These are phyloP conservation scores for Melocanna baccifera DNA, from an alignment of 176 grass and related monocot genomes.

Conservation along the genomic window DNA sequence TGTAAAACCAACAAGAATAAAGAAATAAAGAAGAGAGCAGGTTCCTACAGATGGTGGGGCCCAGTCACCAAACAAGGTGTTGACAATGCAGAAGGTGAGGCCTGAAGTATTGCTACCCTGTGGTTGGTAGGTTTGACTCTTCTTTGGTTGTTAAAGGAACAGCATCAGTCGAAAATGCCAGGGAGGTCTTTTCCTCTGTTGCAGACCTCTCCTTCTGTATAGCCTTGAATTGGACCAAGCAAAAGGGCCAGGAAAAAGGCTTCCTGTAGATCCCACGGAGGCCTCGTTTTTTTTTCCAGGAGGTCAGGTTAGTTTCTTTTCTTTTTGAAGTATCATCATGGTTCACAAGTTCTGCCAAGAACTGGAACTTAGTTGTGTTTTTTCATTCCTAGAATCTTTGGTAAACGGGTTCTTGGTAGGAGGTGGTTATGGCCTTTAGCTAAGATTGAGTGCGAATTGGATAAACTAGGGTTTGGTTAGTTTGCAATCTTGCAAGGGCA, in stretches of 20 bases:
- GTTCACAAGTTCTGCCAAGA: not conserved
- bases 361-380: not conserved
- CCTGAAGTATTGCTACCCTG: not conserved
- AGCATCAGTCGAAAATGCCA: not conserved
- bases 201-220: not conserved
- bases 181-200: not conserved
- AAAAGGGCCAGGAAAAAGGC: not conserved
- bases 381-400: not conserved
- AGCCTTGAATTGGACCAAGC: not conserved
- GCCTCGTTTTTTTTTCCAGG: not conserved
- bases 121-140: not conserved
- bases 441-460: conserved; percentile 10
- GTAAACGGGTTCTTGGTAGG: not conserved
- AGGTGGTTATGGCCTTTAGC: not conserved
- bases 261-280: not conserved
- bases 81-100: not conserved
- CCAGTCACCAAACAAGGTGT: conserved; percentile 9
- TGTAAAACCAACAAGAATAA: not conserved
- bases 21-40: not conserved
- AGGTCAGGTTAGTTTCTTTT: not conserved
- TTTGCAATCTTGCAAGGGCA: not conserved
- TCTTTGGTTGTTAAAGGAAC: not conserved
- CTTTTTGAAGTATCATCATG: not conserved
- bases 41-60: not conserved
- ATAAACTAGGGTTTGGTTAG: not conserved